These are phyloP conservation scores for Monosporozyma unispora DNA, from an alignment of 805 yeast genomes.

Conservation along the genomic window DNA sequence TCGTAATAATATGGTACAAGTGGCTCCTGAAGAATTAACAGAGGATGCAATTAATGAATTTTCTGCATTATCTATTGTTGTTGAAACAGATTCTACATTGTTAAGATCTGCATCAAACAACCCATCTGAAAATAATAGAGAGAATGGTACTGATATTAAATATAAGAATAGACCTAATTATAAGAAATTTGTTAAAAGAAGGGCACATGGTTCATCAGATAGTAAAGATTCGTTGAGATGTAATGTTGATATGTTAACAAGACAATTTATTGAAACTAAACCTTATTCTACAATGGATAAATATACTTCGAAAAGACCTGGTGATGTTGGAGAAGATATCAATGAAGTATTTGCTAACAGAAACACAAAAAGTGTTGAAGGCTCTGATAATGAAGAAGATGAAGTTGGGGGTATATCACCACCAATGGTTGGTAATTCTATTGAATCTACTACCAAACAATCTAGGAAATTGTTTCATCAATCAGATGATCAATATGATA, in stretches of 20 bases:
- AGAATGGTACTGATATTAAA: constrained; percentile 5
- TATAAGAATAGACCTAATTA: constrained; percentile 33
- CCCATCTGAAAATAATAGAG: background rate
- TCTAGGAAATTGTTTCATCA: too few species aligned
- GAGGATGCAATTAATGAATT: constrained; percentile 27
- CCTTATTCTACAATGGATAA: constrained; percentile 11
- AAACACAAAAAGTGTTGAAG: too few species aligned
- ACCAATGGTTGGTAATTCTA: too few species aligned
- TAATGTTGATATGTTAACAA: constrained; percentile 24
- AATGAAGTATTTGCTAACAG: constrained; percentile 1
- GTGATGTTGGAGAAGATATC: background rate
- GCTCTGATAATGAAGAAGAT: constrained; percentile 10
- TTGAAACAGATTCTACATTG: constrained; percentile 23
- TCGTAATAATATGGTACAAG: constrained; percentile 18
- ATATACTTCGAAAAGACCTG: background rate
- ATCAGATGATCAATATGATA: too few species aligned
- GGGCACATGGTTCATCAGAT: constrained; percentile 12
- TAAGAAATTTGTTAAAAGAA: constrained; percentile 32
- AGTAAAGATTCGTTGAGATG: constrained; percentile 10
- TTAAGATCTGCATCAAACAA: constrained; percentile 10
- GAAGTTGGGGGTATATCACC: background rate
- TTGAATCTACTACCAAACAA: too few species aligned
- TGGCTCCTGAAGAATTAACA: constrained; percentile 23
- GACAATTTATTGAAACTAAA: constrained; percentile 28
- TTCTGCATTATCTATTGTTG: constrained; percentile 31